A percentile compares a stretch with the other conserved stretches of the same genome.
Evolutionary conservation across 2,329 filamentous ascomycete species (phyloP).

Genomic region (Aureobasidium sp.): DNA sequence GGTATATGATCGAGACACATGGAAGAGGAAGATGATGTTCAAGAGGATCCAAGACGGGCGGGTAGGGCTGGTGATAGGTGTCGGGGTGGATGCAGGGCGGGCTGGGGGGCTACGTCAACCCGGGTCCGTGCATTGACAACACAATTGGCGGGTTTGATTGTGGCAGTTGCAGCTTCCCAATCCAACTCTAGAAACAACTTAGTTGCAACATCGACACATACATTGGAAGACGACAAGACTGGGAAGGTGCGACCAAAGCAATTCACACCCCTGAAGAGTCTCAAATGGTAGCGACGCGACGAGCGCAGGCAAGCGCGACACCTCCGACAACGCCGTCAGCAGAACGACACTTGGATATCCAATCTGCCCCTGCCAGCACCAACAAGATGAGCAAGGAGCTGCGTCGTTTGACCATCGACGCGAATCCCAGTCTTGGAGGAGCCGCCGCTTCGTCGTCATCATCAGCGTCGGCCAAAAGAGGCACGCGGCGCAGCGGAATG

Average conservation of each 20-base stretch:
- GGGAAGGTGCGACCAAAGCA: background rate
- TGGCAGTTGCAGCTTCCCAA: no score
- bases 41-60: background rate
- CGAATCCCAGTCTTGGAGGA: slow-evolving; percentile 1
- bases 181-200: no score
- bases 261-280: no score
- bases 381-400: slow-evolving; percentile 7
- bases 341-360: background rate
- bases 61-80: background rate
- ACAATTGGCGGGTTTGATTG: no score
- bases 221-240: background rate
- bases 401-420: slow-evolving; percentile 1
- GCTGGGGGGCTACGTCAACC: no score
- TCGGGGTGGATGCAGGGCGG: no score
- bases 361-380: background rate
- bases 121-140: no score
- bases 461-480: background rate
- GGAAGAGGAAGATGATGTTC: no score
- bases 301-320: slow-evolving; percentile 9
- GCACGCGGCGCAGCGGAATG: background rate
- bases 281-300: slow-evolving; percentile 4
- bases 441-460: background rate
- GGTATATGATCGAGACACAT: background rate
- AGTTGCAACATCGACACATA: background rate
- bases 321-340: slow-evolving; percentile 10